Percentiles rank a stretch among this genome's conserved stretches.
phyloP scores from a whole-genome alignment of 2,329 filamentous ascomycete species.

The Pseudogymnoascus sp. region DNA sequence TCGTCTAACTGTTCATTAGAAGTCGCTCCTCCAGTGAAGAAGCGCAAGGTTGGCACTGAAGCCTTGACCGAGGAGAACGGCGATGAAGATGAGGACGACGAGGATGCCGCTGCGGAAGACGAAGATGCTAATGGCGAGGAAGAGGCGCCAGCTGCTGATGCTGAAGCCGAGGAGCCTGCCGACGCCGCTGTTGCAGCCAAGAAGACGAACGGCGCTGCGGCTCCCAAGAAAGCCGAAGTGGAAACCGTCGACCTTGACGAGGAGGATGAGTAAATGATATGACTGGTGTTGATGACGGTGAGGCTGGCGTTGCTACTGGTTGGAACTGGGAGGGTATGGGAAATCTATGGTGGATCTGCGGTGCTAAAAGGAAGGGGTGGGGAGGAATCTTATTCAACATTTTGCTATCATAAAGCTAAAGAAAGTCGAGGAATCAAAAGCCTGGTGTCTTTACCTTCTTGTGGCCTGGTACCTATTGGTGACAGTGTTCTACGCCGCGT shows the following conservation, averaged over 20 bases:
- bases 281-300: neutral
- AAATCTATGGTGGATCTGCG: neutral
- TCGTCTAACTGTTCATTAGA: slow-evolving; percentile 12
- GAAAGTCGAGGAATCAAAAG: neutral
- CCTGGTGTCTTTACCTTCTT: neutral
- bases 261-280: slow-evolving; percentile 7
- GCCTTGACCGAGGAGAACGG: neutral
- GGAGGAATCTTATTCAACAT: slow-evolving; percentile 3
- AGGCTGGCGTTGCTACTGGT: neutral
- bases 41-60: slow-evolving; percentile 21
- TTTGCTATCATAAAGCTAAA: slow-evolving; percentile 2
- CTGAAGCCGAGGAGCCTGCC: neutral
- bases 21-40: slow-evolving; percentile 22
- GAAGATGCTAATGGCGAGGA: slow-evolving; percentile 8
- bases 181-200: neutral
- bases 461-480: neutral
- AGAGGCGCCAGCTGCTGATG: neutral
- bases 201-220: neutral
- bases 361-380: neutral
- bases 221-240: neutral
- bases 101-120: slow-evolving; percentile 12
- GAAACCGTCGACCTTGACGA: neutral
- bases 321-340: neutral
- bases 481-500: neutral
- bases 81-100: slow-evolving; percentile 14